Evolutionary conservation across 225 moss, liverwort and hornwort species (phyloP).

Genomic region (Pleurozium schreberi): DNA sequence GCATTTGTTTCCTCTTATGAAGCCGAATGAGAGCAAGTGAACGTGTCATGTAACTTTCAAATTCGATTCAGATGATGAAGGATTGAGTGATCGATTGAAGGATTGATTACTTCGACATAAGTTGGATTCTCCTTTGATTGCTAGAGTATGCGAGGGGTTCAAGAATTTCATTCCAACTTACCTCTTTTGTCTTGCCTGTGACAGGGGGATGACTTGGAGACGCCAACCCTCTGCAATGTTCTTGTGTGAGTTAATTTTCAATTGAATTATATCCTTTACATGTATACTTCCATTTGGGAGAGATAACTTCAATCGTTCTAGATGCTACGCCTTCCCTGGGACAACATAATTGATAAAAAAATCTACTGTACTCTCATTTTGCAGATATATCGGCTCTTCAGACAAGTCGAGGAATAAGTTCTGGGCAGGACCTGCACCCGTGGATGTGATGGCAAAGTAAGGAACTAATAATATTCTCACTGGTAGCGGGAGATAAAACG

Average conservation of each 20-base stretch:
- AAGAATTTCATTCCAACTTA: not conserved
- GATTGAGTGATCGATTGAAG: not conserved
- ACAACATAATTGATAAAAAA: not conserved
- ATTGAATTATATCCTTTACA: not conserved
- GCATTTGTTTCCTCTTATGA: not conserved
- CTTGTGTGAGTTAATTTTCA: conserved; percentile 16
- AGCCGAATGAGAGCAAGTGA: not conserved
- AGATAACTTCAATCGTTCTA: not conserved
- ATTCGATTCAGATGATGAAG: not conserved
- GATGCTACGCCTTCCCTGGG: not conserved
- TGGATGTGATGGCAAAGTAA: conserved; percentile 87
- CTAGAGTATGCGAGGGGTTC: not conserved
- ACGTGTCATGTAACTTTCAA: not conserved
- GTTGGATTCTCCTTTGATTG: not conserved
- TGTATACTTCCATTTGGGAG: not conserved
- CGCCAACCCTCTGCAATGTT: conserved; percentile 14
- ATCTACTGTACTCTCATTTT: not conserved
- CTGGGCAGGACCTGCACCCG: conserved; percentile 70
- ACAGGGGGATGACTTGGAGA: conserved; percentile 9
- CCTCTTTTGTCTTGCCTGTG: not conserved
- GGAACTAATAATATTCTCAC: not conserved
- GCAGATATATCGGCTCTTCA: conserved; percentile 64
- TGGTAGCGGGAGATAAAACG: not conserved
- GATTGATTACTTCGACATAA: too few relatives aligned
- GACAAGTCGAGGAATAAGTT: conserved; percentile 24